Evolutionary conservation across 2,329 filamentous ascomycete genomes (phyloP).

Genomic region (Talaromyces sp.): DNA sequence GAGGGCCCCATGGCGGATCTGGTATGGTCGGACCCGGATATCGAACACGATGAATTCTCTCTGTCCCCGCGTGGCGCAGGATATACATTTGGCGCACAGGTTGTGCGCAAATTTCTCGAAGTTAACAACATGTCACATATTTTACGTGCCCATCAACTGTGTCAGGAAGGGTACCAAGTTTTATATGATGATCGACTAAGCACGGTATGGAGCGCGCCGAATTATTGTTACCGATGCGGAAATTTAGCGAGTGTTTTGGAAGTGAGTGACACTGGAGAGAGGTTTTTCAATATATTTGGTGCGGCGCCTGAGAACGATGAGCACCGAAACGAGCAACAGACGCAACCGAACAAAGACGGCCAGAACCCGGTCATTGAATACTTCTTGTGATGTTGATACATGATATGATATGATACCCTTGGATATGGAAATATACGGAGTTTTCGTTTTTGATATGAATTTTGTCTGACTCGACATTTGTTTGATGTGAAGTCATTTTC

Average conservation of each 20-base stretch:
- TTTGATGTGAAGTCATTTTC: not conserved
- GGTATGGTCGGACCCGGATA: slow-evolving; percentile 96
- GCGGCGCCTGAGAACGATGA: slow-evolving; percentile 89
- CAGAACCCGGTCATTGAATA: slow-evolving; percentile 69
- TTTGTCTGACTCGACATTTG: not conserved
- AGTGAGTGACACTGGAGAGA: slow-evolving; percentile 86
- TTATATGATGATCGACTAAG: slow-evolving; percentile 91
- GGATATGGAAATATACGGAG: slow-evolving; percentile 15
- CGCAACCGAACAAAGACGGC: slow-evolving; percentile 64
- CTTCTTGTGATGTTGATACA: slow-evolving; percentile 57
- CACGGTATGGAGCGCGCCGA: slow-evolving; percentile 97
- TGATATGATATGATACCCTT: slow-evolving; percentile 21
- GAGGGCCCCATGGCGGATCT: slow-evolving; percentile 99
- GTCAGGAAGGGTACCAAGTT: slow-evolving; percentile 96
- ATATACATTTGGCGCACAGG: slow-evolving; percentile 96
- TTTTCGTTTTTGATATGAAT: not conserved
- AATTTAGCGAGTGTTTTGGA: slow-evolving; percentile 97
- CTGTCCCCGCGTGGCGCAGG: slow-evolving; percentile 89
- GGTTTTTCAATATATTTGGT: slow-evolving; percentile 97
- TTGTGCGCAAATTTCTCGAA: slow-evolving; percentile 95
- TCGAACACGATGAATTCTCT: slow-evolving; percentile 96
- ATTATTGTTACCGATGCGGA: slow-evolving; percentile 91
- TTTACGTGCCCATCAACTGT: slow-evolving; percentile 93
- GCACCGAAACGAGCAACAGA: slow-evolving; percentile 76
- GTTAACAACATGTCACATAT: slow-evolving; percentile 99